Evolutionary conservation across 1,139 yeast species (phyloP).

Genomic region (Ogataea hybrid): DNA sequence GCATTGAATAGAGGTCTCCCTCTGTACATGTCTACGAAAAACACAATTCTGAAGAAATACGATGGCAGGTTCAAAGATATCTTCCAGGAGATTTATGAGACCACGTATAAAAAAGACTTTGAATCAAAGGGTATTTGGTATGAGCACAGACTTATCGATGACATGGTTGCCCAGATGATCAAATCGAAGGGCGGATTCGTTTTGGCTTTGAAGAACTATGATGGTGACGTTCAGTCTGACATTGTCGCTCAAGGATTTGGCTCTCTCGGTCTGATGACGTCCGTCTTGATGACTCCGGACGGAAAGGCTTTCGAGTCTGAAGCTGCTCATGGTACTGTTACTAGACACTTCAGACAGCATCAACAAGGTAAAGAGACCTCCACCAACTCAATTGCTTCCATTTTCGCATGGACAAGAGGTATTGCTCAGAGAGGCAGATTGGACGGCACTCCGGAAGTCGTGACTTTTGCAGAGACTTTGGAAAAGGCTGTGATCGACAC

Average conservation of each 20-base stretch:
- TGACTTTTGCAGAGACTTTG: slow-evolving; percentile 69
- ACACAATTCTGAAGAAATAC: slow-evolving; percentile 88
- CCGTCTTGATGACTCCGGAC: slow-evolving; percentile 90
- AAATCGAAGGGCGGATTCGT: slow-evolving; percentile 94
- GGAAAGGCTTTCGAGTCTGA: slow-evolving; percentile 95
- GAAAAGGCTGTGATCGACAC: slow-evolving; percentile 86
- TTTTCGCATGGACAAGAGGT: slow-evolving; percentile 96
- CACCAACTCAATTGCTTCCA: slow-evolving; percentile 98
- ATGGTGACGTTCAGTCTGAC: slow-evolving; percentile 96
- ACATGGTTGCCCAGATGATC: slow-evolving; percentile 98
- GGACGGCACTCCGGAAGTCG: slow-evolving; percentile 82
- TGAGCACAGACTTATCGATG: slow-evolving; percentile 95
- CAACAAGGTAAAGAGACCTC: slow-evolving; percentile 96
- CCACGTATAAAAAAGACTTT: slow-evolving; percentile 64
- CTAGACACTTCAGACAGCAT: slow-evolving; percentile 92
- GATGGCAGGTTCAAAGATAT: slow-evolving; percentile 96
- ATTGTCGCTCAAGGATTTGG: slow-evolving; percentile 98
- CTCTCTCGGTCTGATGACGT: slow-evolving; percentile 93
- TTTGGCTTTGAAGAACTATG: slow-evolving; percentile 95
- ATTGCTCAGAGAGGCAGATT: slow-evolving; percentile 74
- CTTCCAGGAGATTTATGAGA: slow-evolving; percentile 76
- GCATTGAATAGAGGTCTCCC: slow-evolving; percentile 78
- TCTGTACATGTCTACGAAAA: slow-evolving; percentile 84
- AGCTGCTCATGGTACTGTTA: slow-evolving; percentile 98
- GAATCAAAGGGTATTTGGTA: slow-evolving; percentile 84